Percentiles rank a stretch among this genome's conserved stretches.
phyloP scores from a whole-genome alignment of 2,329 filamentous ascomycete genomes.

The Penicillium vulpinum region DNA sequence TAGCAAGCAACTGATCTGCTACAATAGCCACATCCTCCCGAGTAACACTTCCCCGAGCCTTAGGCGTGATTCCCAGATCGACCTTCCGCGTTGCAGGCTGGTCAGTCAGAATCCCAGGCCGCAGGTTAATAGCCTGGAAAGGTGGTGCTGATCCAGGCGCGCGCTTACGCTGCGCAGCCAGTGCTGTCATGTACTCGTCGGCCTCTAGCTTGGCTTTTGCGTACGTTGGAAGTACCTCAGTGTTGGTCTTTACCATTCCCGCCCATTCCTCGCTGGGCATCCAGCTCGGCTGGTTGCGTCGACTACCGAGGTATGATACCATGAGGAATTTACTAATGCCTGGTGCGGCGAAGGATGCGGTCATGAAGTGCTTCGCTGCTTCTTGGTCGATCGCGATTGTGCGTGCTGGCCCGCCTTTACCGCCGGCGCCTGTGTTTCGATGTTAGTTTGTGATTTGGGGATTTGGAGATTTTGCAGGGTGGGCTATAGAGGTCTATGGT shows the following conservation, averaged over 20 bases:
- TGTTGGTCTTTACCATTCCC: slow-evolving; percentile 48
- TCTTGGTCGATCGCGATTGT: slow-evolving; percentile 56
- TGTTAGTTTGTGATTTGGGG: slow-evolving; percentile 3
- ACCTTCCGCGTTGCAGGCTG: slow-evolving; percentile 51
- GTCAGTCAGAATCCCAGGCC: slow-evolving; percentile 53
- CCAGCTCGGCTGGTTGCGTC: slow-evolving; percentile 52
- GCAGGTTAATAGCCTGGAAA: slow-evolving; percentile 54
- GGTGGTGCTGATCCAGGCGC: slow-evolving; percentile 13
- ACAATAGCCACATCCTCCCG: slow-evolving; percentile 55
- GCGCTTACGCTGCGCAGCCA: slow-evolving; percentile 38
- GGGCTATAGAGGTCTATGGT: background rate
- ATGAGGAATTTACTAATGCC: slow-evolving; percentile 56
- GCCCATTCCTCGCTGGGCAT: slow-evolving; percentile 52
- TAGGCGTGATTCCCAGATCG: slow-evolving; percentile 48
- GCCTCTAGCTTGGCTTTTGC: slow-evolving; percentile 57
- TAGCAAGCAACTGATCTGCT: slow-evolving; percentile 51
- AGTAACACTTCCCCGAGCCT: slow-evolving; percentile 46
- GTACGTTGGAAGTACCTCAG: slow-evolving; percentile 53
- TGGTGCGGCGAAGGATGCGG: slow-evolving; percentile 47
- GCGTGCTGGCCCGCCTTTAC: slow-evolving; percentile 53
- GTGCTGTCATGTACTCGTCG: slow-evolving; percentile 55
- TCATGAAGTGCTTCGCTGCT: slow-evolving; percentile 57
- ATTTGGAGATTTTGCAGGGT: background rate
- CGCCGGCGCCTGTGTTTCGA: slow-evolving; percentile 50
- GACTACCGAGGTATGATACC: slow-evolving; percentile 55